Conservation (phyloP, 495 filamentous ascomycete species). For the Aspergillus incahuasiensis region DNA sequence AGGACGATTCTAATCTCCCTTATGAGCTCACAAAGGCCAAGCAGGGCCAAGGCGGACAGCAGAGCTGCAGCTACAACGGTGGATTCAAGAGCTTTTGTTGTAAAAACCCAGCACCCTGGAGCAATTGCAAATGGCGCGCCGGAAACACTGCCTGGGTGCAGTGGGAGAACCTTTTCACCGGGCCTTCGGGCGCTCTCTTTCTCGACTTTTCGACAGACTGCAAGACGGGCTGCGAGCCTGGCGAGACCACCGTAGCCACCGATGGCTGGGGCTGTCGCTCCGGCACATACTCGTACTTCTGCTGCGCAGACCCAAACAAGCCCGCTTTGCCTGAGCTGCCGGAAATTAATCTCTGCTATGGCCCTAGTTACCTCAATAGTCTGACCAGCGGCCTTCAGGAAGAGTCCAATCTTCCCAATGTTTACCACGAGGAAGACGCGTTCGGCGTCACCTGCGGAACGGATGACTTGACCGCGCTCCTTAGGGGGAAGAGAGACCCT, state of each 20-base stretch:
- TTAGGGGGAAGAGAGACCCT: background rate
- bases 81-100: slow-evolving; percentile 1
- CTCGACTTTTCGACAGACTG: background rate
- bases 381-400: background rate
- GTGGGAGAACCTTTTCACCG: background rate
- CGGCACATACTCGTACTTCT: background rate
- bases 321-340: background rate
- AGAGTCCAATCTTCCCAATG: background rate
- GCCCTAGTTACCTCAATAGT: background rate
- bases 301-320: background rate
- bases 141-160: slow-evolving; percentile 1
- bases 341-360: background rate
- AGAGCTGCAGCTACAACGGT: slow-evolving; percentile 1
- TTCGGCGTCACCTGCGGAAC: background rate
- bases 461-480: background rate
- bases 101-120: background rate
- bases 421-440: background rate
- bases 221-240: background rate
- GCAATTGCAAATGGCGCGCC: background rate
- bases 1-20: background rate
- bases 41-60: background rate
- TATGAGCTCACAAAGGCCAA: background rate
- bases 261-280: background rate
- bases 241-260: background rate
- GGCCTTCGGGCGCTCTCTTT: background rate